phyloP scores from a whole-genome alignment of 1,284 basidiomycete genomes.

The Ceratorhiza oryzae-sativae region DNA sequence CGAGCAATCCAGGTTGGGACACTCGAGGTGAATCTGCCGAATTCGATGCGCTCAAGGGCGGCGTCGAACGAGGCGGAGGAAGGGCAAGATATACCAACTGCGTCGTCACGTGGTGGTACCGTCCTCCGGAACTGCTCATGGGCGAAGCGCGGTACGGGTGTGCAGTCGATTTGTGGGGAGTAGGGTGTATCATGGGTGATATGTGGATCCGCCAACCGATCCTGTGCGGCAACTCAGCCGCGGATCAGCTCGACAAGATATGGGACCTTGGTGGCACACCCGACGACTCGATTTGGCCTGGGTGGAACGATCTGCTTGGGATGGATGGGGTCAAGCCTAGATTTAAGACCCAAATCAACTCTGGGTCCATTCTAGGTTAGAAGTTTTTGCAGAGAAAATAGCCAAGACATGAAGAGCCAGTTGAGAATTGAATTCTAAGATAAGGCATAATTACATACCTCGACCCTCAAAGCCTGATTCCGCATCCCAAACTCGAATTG shows the following conservation, averaged over 20 bases:
- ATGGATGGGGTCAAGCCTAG: slow-evolving; percentile 72
- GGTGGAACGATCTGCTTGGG: slow-evolving; percentile 78
- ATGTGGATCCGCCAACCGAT: slow-evolving; percentile 93
- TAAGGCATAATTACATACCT: no score
- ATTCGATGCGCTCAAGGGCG: slow-evolving; percentile 20
- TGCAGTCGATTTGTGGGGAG: slow-evolving; percentile 98
- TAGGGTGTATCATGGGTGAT: slow-evolving; percentile 96
- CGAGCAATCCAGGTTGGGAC: slow-evolving; percentile 31
- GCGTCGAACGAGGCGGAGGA: slow-evolving; percentile 49
- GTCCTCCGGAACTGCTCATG: slow-evolving; percentile 92
- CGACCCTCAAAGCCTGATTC: no score
- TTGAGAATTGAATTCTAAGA: no score
- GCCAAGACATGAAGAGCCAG: no score
- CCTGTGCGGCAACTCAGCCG: slow-evolving; percentile 84
- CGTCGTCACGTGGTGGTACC: slow-evolving; percentile 99
- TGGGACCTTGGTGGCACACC: slow-evolving; percentile 89
- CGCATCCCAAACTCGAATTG: not conserved
- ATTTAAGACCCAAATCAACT: slow-evolving; percentile 46
- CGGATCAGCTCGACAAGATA: slow-evolving; percentile 91
- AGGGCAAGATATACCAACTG: slow-evolving; percentile 92
- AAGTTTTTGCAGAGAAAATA: no score
- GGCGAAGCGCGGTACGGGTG: slow-evolving; percentile 91
- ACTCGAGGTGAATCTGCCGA: slow-evolving; percentile 8
- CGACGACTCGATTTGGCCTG: slow-evolving; percentile 76
- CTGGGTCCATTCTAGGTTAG: no score